Evolutionary conservation across 805 yeast species (phyloP), one percentile per base, ranked within the genome.

Genomic region (Ascoidea asiatica): DNA sequence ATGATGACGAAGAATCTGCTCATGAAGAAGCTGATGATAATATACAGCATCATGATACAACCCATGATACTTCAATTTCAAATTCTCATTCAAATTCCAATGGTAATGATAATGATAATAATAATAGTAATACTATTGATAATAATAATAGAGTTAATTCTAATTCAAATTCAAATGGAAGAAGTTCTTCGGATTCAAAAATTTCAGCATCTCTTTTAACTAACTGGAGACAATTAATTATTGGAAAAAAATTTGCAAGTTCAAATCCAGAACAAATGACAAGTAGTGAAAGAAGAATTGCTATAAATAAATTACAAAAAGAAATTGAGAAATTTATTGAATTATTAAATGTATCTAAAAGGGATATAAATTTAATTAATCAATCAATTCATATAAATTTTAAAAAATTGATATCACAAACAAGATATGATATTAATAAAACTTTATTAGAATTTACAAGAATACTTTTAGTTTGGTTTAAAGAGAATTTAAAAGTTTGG

Each of bases 301-400:
- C 68, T 43, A 58, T 65, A 39, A 56, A 50, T 6, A 60, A 56
- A 42, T 45, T 67, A 4, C 53, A 56, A 35, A 57, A 53, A 37
- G 73, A 69, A 48, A 47, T 67, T 15, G 55, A 48, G 0, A 66
- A 66, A 46, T 48, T 69, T 22, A 59, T 62, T 17, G 70, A 67
- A 36, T 67, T 72, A 46, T 60, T 62, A 29, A 53, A 53, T 19
- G 54, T 68, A 15, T 58, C 64, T 1, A 48, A 57, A 5, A 58
- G 54, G 40, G 73, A 69, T 49, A 54, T 68, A 38, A 48, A 52
- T 4, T 61, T 64, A 37, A 64, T 69, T 0, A 61, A 65, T 44
- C 43, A 44, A 3, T 60, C 68, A 0, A 51, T 65, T 8, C 50
- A 57, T 23, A 44, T 43, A 1, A 65, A 65, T 43, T 47, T 64